Conservation (phyloP, 768 basidiomycete species). For the Collybiopsis luxurians region DNA sequence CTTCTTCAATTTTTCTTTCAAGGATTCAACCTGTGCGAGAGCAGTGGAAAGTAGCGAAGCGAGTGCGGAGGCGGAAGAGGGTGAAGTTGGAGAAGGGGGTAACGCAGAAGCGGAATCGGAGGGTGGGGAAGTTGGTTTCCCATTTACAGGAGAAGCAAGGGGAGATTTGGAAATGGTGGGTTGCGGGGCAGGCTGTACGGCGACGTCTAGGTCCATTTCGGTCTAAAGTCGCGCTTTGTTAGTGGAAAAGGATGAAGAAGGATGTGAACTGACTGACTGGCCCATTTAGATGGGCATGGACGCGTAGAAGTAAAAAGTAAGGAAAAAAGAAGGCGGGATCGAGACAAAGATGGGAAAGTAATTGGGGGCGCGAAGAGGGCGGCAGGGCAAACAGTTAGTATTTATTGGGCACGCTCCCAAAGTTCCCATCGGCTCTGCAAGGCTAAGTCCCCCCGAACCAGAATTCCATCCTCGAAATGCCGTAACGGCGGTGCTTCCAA, state of each 20-base stretch:
- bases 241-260: not conserved
- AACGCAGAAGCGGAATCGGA: not conserved
- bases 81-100: not conserved
- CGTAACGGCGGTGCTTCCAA: conserved; percentile 6
- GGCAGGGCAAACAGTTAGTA: not conserved
- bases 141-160: not conserved
- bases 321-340: not conserved
- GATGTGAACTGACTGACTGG: not conserved
- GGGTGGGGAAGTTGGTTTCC: not conserved
- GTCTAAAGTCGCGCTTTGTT: not conserved
- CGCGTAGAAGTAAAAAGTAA: not conserved
- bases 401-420: conserved; percentile 7
- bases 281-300: not conserved
- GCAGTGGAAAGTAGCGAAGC: conserved; percentile 3
- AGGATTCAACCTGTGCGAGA: not conserved
- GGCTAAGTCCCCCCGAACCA: conserved; percentile 2
- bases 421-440: conserved; percentile 3
- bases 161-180: not conserved
- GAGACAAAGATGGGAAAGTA: conserved; percentile 1
- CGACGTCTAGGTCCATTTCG: not conserved
- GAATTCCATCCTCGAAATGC: conserved; percentile 1
- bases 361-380: conserved; percentile 2
- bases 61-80: not conserved
- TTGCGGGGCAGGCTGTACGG: not conserved
- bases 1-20: not conserved